A percentile compares a stretch with the other conserved stretches of the same genome.
Evolutionary conservation across 2,329 filamentous ascomycete genomes (phyloP).

Genomic region (Beauveria medogensis): DNA sequence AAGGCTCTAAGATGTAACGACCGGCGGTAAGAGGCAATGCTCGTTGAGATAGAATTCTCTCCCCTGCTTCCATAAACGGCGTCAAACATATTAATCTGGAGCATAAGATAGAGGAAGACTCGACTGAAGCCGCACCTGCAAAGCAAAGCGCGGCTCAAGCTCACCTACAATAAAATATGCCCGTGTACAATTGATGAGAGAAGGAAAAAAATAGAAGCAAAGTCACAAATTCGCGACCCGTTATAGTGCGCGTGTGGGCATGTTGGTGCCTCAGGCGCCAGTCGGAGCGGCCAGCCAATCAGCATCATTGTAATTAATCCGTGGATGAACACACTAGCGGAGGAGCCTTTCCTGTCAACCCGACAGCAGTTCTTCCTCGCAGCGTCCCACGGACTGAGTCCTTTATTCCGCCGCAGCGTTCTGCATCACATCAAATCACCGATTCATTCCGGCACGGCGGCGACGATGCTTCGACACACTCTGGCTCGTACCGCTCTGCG

Average conservation of each 20-base stretch:
- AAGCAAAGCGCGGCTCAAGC: constrained; percentile 42
- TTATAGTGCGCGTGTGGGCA: constrained; percentile 14
- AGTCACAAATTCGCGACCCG: constrained; percentile 6
- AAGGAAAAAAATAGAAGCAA: constrained; percentile 31
- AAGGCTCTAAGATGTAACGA: constrained; percentile 47
- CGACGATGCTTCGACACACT: constrained; percentile 60
- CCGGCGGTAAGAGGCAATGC: constrained; percentile 65
- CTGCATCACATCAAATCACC: constrained; percentile 30
- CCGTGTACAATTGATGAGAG: constrained; percentile 52
- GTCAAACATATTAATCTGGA: constrained; percentile 49
- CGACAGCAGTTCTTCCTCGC: constrained; percentile 28
- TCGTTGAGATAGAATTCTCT: constrained; percentile 52
- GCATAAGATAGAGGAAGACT: constrained; percentile 68
- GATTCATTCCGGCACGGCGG: constrained; percentile 45
- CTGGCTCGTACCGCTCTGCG: constrained; percentile 62
- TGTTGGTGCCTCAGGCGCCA: constrained; percentile 30
- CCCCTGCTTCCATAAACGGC: constrained; percentile 66
- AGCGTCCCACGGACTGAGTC: constrained; percentile 33
- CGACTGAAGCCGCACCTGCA: constrained; percentile 40
- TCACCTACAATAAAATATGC: constrained; percentile 67
- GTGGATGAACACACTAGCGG: constrained; percentile 25
- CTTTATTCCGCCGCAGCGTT: constrained; percentile 27
- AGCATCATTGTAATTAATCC: constrained; percentile 36
- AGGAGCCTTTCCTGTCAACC: constrained; percentile 28
- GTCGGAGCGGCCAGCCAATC: constrained; percentile 28